Base-by-base conservation (phyloP, 192 early-diverging fungal genomes). In the Jimgerdemannia flammicorona region DNA sequence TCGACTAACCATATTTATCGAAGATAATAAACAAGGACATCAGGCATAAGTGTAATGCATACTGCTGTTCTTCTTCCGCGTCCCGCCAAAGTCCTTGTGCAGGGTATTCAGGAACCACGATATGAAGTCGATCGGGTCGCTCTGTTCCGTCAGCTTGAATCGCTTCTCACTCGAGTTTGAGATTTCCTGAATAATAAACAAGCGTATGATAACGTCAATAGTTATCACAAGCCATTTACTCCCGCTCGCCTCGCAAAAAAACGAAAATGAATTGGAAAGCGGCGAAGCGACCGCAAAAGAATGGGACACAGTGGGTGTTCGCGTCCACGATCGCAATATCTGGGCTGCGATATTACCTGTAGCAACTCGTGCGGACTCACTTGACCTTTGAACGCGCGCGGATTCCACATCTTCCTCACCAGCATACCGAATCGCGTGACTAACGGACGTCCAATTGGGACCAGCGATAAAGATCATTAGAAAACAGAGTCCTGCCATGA, bases 281-380 rank as follows among this genome's bases (percentile, higher is more conserved):
- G 49, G 29, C 29, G 29, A 29, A 29, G 29, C 29, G 29, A 29
- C 29, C 29, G 29, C 29, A 29, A 29, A 29, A 29, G 29, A 29
- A 59, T 6, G 14, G 49, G 49, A 14, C 49, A 59, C 49, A 6
- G 49, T 59, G 49, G 14, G 14, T 10, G 49, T 59, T 59, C 6
- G 14, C 6, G 8, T 14, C 14, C 49, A 59, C 14, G 2, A 10
- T 10, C 6, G 49, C 49, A 10, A 59, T 2, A 6, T 14, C 6
- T 6, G 14, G 8, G 49, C 49, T 10, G 8, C 0, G 8, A 6
- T 14, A 64, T 71, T 76, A 90, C 92, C 80, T 99, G 97, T 3
- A 97, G 79, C 2, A 98, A 79, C 76, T 99, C 98, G 79, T 99
- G 98, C 4, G 97, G 98, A 78, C 93, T 94, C 54, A 97, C 93